These are phyloP conservation scores for Ephemerocybe angulata DNA, from an alignment of 768 basidiomycete species.

Conservation along the genomic window DNA sequence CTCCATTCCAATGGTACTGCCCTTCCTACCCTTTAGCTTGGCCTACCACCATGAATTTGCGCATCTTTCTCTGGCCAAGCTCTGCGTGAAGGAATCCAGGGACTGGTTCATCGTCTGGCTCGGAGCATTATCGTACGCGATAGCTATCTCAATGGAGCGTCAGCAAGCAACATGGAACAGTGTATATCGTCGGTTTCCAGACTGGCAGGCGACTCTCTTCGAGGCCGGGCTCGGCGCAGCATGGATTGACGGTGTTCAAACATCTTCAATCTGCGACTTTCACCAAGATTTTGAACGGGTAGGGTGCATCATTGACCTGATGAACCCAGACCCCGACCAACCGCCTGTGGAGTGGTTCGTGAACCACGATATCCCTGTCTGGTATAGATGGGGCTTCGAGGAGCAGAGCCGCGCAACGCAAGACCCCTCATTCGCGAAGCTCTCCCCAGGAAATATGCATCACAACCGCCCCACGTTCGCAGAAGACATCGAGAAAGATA, in stretches of 20 bases:
- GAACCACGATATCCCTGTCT: not conserved
- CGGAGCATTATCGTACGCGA: not conserved
- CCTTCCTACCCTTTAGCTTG: not conserved
- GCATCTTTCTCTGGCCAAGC: not conserved
- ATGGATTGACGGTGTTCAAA: not conserved
- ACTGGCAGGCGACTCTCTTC: not conserved
- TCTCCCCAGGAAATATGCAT: too few relatives aligned
- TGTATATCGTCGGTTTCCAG: not conserved
- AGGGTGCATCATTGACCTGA: not conserved
- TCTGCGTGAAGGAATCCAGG: not conserved
- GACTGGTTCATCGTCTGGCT: not conserved
- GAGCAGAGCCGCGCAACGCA: too few relatives aligned
- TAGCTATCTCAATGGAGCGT: not conserved
- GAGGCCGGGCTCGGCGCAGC: not conserved
- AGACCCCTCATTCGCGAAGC: too few relatives aligned
- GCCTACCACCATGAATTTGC: not conserved
- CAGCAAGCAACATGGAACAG: not conserved
- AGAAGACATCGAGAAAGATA: too few relatives aligned
- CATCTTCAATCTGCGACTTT: not conserved
- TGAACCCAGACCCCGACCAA: not conserved
- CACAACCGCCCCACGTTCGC: too few relatives aligned
- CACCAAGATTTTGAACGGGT: not conserved
- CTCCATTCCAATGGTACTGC: not conserved
- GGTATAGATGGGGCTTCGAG: not conserved
- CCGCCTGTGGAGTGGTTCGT: not conserved